These are phyloP conservation scores for Serpula lacrymans DNA, from an alignment of 768 basidiomycete genomes.

Conservation along the genomic window DNA sequence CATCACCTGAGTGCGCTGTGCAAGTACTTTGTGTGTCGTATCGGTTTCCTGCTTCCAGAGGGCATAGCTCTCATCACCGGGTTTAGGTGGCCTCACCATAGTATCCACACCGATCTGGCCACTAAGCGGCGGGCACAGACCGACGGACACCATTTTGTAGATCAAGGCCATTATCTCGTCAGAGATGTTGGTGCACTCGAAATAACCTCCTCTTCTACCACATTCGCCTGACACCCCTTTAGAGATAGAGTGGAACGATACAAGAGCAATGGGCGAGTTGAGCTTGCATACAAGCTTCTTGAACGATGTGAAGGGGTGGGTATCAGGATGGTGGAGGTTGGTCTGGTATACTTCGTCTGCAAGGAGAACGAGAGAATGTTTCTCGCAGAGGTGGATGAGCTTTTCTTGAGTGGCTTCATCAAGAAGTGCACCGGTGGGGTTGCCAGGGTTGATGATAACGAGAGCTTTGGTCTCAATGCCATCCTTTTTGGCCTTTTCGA, in stretches of 20 bases:
- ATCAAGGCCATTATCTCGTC: constrained; percentile 78
- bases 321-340: constrained; percentile 72
- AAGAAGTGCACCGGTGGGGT: constrained; percentile 90
- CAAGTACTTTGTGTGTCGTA: constrained; percentile 71
- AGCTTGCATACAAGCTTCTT: constrained; percentile 77
- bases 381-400: constrained; percentile 82
- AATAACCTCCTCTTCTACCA: constrained; percentile 95
- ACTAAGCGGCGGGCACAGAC: constrained; percentile 82
- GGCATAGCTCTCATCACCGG: constrained; percentile 69
- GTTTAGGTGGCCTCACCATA: constrained; percentile 85
- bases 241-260: constrained; percentile 97
- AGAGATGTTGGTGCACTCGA: constrained; percentile 83
- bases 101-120: constrained; percentile 95
- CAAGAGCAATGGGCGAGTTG: constrained; percentile 71
- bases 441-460: constrained; percentile 98
- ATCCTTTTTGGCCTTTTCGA: constrained; percentile 60
- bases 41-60: constrained; percentile 85
- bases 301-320: constrained; percentile 87
- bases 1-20: constrained; percentile 69
- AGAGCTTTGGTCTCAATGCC: constrained; percentile 74
- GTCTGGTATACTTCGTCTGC: constrained; percentile 99
- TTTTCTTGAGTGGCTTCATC: constrained; percentile 64
- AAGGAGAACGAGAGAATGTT: constrained; percentile 81
- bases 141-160: constrained; percentile 95
- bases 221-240: constrained; percentile 97